Percentiles rank a stretch among this genome's conserved stretches.
phyloP scores from a whole-genome alignment of 495 filamentous ascomycete genomes.

The Hyaloscypha finlandica region DNA sequence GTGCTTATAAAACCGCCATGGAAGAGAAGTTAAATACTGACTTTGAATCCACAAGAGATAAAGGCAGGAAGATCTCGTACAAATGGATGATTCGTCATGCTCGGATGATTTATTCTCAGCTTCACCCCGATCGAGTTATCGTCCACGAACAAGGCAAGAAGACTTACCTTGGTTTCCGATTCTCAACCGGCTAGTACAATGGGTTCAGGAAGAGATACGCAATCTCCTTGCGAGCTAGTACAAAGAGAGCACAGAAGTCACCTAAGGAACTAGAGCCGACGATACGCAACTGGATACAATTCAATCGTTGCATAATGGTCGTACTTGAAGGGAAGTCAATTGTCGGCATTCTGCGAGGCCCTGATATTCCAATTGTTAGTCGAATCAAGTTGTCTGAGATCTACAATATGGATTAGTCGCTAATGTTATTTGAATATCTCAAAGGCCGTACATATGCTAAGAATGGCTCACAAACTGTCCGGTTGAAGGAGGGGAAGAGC shows the following conservation, averaged over 20 bases:
- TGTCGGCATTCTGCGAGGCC: not conserved
- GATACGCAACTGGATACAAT: not conserved
- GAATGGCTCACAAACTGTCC: not conserved
- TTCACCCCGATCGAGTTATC: not conserved
- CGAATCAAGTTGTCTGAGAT: too few relatives aligned
- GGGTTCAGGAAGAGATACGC: not conserved
- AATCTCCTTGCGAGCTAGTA: not conserved
- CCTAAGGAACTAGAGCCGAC: not conserved
- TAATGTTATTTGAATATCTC: not conserved
- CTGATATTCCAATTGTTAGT: not conserved
- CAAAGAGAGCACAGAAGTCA: not conserved
- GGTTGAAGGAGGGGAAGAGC: not conserved
- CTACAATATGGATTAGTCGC: too few relatives aligned
- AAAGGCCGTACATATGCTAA: not conserved
- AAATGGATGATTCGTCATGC: not conserved
- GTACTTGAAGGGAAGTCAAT: not conserved
- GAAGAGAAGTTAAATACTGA: not conserved
- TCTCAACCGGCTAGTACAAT: not conserved
- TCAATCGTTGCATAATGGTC: not conserved
- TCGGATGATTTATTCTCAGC: not conserved
- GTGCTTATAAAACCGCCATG: not conserved
- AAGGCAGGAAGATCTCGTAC: not conserved
- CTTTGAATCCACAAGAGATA: not conserved
- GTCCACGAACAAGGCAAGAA: not conserved
- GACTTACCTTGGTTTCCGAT: not conserved